Evolutionary conservation across 768 basidiomycete genomes (phyloP).

Genomic region (Tricholoma bakamatsutake): DNA sequence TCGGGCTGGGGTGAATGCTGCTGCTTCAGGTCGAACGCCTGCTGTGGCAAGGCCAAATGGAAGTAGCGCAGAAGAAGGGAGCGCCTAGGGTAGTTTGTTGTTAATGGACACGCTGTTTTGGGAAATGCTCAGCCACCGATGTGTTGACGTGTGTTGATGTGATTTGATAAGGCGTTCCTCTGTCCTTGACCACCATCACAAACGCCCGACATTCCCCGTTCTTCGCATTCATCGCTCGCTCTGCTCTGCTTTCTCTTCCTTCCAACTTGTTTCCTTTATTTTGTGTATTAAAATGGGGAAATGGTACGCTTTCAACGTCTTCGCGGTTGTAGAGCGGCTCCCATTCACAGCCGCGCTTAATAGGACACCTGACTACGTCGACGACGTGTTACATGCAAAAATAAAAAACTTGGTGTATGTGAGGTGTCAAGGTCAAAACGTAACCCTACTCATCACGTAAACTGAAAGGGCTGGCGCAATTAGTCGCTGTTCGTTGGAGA

Average conservation of each 20-base stretch:
- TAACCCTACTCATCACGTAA: not conserved
- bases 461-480: conserved; percentile 61
- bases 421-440: conserved; percentile 1
- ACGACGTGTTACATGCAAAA: conserved; percentile 70
- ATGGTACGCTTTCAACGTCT: conserved; percentile 39
- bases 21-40: conserved; percentile 18
- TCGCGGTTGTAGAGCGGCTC: conserved; percentile 7
- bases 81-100: conserved; percentile 17
- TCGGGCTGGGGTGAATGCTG: conserved; percentile 27
- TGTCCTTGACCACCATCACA: conserved; percentile 25
- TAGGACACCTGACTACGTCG: conserved; percentile 70
- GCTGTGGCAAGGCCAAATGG: conserved; percentile 28
- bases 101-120: conserved; percentile 5
- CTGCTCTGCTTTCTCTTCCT: not conserved
- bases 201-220: conserved; percentile 4
- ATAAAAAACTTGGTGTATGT: conserved; percentile 74
- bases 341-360: conserved; percentile 11
- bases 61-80: conserved; percentile 30
- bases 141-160: conserved; percentile 31
- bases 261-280: conserved; percentile 11
- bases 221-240: conserved; percentile 4
- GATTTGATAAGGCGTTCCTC: conserved; percentile 19
- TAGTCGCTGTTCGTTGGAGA: conserved; percentile 61
- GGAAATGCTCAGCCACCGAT: conserved; percentile 19
- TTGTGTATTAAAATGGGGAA: conserved; percentile 51